Percentiles rank a stretch among this genome's conserved stretches.
These are phyloP conservation scores for Acer negundo DNA, from an alignment of 345 rosid genomes.

Conservation along the genomic window DNA sequence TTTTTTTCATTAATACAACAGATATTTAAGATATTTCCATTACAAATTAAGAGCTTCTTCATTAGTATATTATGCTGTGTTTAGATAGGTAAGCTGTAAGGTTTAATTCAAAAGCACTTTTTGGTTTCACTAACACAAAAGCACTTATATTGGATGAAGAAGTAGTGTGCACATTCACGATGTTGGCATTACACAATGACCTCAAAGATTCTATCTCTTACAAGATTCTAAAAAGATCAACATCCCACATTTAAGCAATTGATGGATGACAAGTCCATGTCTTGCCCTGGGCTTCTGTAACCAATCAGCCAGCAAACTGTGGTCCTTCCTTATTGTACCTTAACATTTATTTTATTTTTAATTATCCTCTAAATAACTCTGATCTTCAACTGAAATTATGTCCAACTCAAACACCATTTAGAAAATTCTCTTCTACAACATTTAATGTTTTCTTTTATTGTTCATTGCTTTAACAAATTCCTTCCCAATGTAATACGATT, in stretches of 20 bases:
- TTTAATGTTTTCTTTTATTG: too few species aligned
- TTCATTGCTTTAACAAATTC: too few species aligned
- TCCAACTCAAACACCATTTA: too few species aligned
- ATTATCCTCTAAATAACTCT: too few species aligned
- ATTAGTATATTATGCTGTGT: too few species aligned
- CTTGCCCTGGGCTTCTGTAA: slow-evolving; percentile 3
- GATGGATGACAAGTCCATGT: slow-evolving; percentile 14
- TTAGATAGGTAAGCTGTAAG: background rate
- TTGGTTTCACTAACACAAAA: background rate
- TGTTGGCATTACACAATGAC: background rate
- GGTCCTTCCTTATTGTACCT: slow-evolving; percentile 23
- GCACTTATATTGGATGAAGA: background rate
- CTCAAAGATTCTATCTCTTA: background rate
- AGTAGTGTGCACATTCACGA: background rate
- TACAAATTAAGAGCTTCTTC: too few species aligned
- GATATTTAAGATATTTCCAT: too few species aligned
- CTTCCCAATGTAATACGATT: too few species aligned
- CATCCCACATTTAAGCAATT: slow-evolving; percentile 20
- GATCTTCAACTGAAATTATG: too few species aligned
- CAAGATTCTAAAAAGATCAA: slow-evolving; percentile 26
- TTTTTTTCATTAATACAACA: too few species aligned
- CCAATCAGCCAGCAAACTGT: slow-evolving; percentile 12
- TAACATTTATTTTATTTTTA: background rate
- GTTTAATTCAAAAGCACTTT: background rate
- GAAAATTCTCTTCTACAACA: too few species aligned